Percentiles rank a stretch among this genome's conserved stretches.
Conservation (phyloP, 73 alveolate species). For the Paramecium sexaurelia region DNA sequence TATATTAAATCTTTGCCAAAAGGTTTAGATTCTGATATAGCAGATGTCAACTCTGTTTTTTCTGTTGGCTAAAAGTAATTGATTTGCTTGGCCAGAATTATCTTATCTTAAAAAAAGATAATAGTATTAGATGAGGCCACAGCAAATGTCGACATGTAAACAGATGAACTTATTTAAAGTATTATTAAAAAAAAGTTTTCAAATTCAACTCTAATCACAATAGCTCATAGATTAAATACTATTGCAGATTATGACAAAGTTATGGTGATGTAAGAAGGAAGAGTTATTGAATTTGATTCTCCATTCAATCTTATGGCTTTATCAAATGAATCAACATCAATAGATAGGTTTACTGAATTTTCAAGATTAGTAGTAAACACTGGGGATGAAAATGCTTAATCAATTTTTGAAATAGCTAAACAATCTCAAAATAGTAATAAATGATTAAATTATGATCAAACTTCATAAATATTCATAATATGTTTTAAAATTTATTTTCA, state of each 20-base stretch:
- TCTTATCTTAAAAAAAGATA: conserved; percentile 70
- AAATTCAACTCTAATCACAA: conserved; percentile 71
- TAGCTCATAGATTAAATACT: conserved; percentile 72
- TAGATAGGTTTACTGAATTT: background rate
- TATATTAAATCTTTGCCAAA: background rate
- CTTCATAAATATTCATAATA: too few relatives aligned
- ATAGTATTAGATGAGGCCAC: conserved; percentile 80
- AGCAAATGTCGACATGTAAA: conserved; percentile 72
- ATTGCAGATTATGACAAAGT: conserved; percentile 62
- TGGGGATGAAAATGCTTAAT: background rate
- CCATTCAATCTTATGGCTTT: background rate
- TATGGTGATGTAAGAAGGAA: conserved; percentile 32
- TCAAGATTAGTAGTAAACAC: background rate
- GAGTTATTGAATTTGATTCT: conserved; percentile 39
- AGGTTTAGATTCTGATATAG: conserved; percentile 53
- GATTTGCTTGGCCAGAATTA: conserved; percentile 76
- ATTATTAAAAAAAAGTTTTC: conserved; percentile 59
- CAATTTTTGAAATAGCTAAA: background rate
- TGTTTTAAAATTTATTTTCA: background rate
- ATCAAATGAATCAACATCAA: background rate
- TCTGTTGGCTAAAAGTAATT: conserved; percentile 76
- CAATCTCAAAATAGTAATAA: background rate
- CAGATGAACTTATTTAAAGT: conserved; percentile 73
- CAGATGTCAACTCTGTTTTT: conserved; percentile 54
- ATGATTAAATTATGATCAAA: background rate